Conservation (phyloP, 225 moss, liverwort and hornwort species). For the Sphagnum tenellum region DNA sequence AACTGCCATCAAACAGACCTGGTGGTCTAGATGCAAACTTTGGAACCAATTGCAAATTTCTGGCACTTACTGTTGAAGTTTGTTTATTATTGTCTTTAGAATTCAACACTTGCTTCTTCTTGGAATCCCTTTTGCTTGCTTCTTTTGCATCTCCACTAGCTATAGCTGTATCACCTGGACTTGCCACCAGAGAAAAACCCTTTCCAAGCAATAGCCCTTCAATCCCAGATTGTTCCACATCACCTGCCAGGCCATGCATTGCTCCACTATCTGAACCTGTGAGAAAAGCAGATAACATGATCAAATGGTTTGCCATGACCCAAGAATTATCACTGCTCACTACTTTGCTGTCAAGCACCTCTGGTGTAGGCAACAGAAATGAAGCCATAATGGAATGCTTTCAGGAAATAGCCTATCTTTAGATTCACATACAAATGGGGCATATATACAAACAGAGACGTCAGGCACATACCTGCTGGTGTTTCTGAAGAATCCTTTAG, state of each 20-base stretch:
- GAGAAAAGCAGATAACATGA: background rate
- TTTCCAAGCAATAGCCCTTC: conserved; percentile 20
- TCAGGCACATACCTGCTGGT: conserved; percentile 18
- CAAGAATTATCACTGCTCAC: too few relatives aligned
- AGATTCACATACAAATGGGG: too few relatives aligned
- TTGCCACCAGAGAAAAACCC: conserved; percentile 10
- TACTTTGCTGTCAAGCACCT: too few relatives aligned
- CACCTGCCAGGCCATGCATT: conserved; percentile 22
- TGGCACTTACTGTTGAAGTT: conserved; percentile 26
- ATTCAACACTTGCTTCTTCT: conserved; percentile 41
- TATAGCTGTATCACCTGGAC: conserved; percentile 12
- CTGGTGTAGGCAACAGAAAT: too few relatives aligned
- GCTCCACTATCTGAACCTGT: background rate
- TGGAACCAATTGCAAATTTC: background rate
- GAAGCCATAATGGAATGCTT: too few relatives aligned
- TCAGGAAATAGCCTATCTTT: too few relatives aligned
- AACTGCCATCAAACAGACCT: background rate
- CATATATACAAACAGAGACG: background rate
- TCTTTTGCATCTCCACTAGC: conserved; percentile 46
- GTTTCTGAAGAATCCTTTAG: conserved; percentile 35
- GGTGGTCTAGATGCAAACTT: background rate
- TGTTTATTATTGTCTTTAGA: conserved; percentile 65
- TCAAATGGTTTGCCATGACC: too few relatives aligned
- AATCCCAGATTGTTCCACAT: conserved; percentile 29
- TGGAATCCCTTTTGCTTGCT: conserved; percentile 49